Conservation (phyloP, 2,329 filamentous ascomycete species). For the Alternaria hordeiaustralica region DNA sequence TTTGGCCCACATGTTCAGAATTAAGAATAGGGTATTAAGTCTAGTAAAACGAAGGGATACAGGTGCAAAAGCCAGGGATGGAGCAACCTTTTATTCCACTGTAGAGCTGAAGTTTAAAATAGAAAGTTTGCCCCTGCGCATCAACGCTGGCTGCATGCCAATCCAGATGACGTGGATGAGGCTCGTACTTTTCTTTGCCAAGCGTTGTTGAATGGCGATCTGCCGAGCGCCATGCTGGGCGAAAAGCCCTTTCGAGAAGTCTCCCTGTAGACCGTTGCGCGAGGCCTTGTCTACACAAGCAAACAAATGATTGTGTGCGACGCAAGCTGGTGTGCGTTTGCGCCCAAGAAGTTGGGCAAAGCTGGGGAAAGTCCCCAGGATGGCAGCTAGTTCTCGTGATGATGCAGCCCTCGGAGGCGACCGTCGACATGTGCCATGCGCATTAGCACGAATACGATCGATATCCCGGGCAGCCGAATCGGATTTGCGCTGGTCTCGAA, state of each 20-base stretch:
- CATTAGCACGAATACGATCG: background rate
- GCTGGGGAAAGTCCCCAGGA: background rate
- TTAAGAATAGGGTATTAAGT: background rate
- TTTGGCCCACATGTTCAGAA: constrained; percentile 17
- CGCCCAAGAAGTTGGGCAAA: background rate
- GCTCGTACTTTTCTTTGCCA: constrained; percentile 17
- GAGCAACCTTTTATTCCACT: background rate
- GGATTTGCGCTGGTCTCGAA: background rate
- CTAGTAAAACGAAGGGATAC: background rate
- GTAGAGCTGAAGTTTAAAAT: background rate
- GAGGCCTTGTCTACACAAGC: background rate
- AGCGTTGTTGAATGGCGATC: constrained; percentile 17
- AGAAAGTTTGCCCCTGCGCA: constrained; percentile 14
- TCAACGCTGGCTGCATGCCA: constrained; percentile 17
- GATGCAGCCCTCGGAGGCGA: background rate
- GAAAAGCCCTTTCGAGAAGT: background rate
- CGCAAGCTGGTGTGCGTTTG: background rate
- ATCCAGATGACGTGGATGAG: constrained; percentile 22
- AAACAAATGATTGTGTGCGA: background rate
- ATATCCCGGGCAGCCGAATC: background rate
- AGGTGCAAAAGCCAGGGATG: background rate
- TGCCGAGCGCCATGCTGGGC: constrained; percentile 1
- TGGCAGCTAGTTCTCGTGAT: background rate
- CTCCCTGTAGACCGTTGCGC: background rate
- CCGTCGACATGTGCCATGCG: background rate